Percentiles rank a stretch among this genome's conserved stretches.
These are phyloP conservation scores for Kalmusia sp. DNA, from an alignment of 2,329 filamentous ascomycete genomes.

Conservation along the genomic window DNA sequence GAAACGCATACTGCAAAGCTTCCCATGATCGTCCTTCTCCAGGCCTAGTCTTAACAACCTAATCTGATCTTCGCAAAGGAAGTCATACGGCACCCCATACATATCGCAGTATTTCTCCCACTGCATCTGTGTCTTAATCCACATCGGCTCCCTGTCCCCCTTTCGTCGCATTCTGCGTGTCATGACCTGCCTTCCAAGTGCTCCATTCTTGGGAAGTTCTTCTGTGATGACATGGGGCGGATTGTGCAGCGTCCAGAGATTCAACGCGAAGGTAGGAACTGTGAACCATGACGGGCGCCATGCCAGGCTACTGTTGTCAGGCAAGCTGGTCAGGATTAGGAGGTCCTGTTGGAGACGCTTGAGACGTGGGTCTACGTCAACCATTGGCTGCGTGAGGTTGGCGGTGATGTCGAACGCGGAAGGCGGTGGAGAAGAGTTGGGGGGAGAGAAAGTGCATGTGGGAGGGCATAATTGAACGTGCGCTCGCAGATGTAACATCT, in stretches of 20 bases:
- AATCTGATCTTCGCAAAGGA: slow-evolving; percentile 30
- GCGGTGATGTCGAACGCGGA: slow-evolving; percentile 10
- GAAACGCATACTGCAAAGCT: slow-evolving; percentile 16
- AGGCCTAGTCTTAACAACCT: slow-evolving; percentile 27
- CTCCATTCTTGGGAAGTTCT: slow-evolving; percentile 10
- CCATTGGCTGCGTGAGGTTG: slow-evolving; percentile 21
- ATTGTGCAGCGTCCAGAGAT: slow-evolving; percentile 37
- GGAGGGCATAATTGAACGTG: background rate
- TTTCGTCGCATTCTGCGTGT: slow-evolving; percentile 30
- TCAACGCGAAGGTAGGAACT: background rate
- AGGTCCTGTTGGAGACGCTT: slow-evolving; percentile 36
- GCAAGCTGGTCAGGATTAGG: slow-evolving; percentile 32
- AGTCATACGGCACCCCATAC: slow-evolving; percentile 30
- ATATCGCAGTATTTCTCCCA: slow-evolving; percentile 32
- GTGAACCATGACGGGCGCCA: slow-evolving; percentile 40
- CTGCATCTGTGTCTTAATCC: slow-evolving; percentile 29
- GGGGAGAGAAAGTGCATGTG: background rate
- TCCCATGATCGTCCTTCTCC: slow-evolving; percentile 5
- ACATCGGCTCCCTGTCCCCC: slow-evolving; percentile 21
- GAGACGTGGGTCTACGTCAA: slow-evolving; percentile 18
- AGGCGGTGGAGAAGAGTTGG: background rate
- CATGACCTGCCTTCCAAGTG: slow-evolving; percentile 11
- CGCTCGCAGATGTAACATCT: too few relatives aligned
- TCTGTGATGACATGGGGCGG: slow-evolving; percentile 39
- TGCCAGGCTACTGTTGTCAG: slow-evolving; percentile 33